Evolutionary conservation across 176 grass and related monocot species (phyloP).

Genomic region (Tillandsia fasciculata): DNA sequence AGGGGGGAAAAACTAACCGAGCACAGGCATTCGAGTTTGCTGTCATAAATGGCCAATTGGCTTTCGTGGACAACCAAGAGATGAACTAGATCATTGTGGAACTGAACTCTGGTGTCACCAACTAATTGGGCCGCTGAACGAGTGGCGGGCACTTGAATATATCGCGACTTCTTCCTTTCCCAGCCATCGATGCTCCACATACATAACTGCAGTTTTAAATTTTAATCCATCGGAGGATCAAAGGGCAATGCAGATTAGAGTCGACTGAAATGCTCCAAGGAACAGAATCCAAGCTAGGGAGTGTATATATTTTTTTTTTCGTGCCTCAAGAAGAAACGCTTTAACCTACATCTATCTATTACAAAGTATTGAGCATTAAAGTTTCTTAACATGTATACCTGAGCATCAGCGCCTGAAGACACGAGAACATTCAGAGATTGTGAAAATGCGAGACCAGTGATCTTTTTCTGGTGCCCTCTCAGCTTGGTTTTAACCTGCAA

Average conservation of each 20-base stretch:
- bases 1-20: slow-evolving; percentile 43
- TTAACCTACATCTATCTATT: background rate
- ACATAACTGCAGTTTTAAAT: slow-evolving; percentile 46
- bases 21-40: slow-evolving; percentile 74
- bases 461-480: slow-evolving; percentile 94
- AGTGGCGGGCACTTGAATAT: slow-evolving; percentile 55
- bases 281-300: background rate
- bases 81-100: slow-evolving; percentile 95
- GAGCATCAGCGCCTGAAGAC: slow-evolving; percentile 95
- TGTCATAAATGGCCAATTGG: slow-evolving; percentile 83
- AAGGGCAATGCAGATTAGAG: background rate
- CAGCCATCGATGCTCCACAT: slow-evolving; percentile 97
- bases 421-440: slow-evolving; percentile 84
- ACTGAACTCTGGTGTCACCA: slow-evolving; percentile 93
- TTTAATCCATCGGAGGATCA: slow-evolving; percentile 8
- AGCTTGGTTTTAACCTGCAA: slow-evolving; percentile 88
- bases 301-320: background rate
- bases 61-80: slow-evolving; percentile 89
- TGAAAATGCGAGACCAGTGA: slow-evolving; percentile 96
- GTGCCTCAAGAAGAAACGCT: too few relatives aligned
- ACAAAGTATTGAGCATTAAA: background rate
- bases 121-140: slow-evolving; percentile 52
- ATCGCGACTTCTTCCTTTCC: slow-evolving; percentile 94
- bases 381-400: slow-evolving; percentile 36
- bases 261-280: background rate